These are phyloP conservation scores for Mycena polygramma DNA, from an alignment of 768 basidiomycete genomes.

Conservation along the genomic window DNA sequence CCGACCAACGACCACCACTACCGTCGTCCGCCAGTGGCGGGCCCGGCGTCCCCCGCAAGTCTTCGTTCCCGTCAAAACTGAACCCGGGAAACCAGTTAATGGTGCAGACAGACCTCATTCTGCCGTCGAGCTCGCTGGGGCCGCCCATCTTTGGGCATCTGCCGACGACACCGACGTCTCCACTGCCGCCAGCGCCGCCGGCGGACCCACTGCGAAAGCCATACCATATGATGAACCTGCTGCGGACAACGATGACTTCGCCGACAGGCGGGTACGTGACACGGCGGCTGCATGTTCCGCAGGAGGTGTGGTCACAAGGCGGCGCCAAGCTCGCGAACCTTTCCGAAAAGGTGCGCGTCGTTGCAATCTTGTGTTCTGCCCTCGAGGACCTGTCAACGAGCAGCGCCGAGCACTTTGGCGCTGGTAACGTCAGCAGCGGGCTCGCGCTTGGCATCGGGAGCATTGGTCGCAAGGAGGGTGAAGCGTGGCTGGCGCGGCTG, in stretches of 20 bases:
- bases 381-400: conserved; percentile 82
- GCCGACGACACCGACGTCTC: conserved; percentile 82
- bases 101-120: conserved; percentile 63
- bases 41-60: conserved; percentile 60
- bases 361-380: conserved; percentile 82
- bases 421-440: conserved; percentile 82
- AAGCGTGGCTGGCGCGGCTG: conserved; percentile 80
- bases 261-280: conserved; percentile 91
- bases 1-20: conserved; percentile 67
- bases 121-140: conserved; percentile 58
- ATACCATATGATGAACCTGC: conserved; percentile 89
- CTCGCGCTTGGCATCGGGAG: conserved; percentile 82
- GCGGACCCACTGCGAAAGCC: conserved; percentile 83
- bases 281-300: conserved; percentile 86
- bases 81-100: conserved; percentile 64
- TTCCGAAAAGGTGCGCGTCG: conserved; percentile 87
- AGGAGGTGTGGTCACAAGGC: conserved; percentile 92
- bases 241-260: conserved; percentile 83
- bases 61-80: conserved; percentile 72
- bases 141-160: conserved; percentile 66
- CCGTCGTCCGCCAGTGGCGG: conserved; percentile 58
- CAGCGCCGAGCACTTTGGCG: conserved; percentile 82
- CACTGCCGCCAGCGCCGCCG: conserved; percentile 80
- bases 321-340: conserved; percentile 88
- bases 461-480: conserved; percentile 82